Evolutionary conservation across 2,329 filamentous ascomycete genomes (phyloP).

Genomic region (Colletotrichum sp.): DNA sequence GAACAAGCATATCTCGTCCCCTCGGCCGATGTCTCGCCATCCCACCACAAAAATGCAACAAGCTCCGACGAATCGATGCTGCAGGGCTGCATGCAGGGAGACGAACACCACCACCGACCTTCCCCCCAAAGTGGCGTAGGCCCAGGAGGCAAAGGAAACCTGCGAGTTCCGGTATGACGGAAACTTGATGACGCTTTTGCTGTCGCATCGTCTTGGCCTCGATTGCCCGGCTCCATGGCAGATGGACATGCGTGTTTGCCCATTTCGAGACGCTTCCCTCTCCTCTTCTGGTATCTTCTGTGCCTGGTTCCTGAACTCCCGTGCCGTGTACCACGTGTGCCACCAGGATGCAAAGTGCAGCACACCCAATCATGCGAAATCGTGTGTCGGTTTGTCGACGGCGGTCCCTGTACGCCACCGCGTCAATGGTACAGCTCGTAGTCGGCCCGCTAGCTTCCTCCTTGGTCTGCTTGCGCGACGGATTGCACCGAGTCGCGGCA

Average conservation of each 20-base stretch:
- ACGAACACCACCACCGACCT: background rate
- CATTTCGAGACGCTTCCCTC: background rate
- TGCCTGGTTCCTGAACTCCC: background rate
- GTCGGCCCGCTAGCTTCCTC: background rate
- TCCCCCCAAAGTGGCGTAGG: background rate
- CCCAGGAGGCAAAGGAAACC: background rate
- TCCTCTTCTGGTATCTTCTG: background rate
- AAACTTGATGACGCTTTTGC: background rate
- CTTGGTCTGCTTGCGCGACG: background rate
- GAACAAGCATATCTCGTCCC: background rate
- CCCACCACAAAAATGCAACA: background rate
- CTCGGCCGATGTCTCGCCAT: background rate
- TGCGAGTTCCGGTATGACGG: background rate
- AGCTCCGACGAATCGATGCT: background rate
- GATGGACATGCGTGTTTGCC: background rate
- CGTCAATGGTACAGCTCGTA: background rate
- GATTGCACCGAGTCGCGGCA: background rate
- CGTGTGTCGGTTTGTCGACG: background rate
- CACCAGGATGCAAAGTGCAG: background rate
- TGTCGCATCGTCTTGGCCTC: slow-evolving; percentile 5
- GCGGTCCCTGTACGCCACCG: background rate
- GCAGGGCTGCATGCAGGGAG: background rate
- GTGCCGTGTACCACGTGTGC: slow-evolving; percentile 6
- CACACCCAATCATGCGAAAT: background rate
- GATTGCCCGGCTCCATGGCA: background rate